phyloP scores from a whole-genome alignment of 83 land plant species.

The Picea engelmannii region DNA sequence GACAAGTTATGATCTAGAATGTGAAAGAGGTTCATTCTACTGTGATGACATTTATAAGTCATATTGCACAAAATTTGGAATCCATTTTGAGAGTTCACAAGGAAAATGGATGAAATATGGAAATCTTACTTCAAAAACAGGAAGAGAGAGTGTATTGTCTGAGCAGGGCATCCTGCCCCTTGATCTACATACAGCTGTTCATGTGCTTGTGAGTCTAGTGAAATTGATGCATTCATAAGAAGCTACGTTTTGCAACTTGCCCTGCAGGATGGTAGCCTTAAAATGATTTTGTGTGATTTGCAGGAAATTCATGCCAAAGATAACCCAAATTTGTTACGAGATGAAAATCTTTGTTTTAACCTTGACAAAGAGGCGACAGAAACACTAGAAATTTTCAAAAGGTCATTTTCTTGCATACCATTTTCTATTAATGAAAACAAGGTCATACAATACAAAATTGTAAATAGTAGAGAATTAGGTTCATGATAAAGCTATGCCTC shows the following conservation, averaged over 20 bases:
- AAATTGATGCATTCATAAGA: neutral
- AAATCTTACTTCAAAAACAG: conserved; percentile 2
- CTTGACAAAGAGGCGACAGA: conserved; percentile 11
- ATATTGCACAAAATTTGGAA: conserved; percentile 9
- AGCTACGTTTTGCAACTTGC: neutral
- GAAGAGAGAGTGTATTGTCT: neutral
- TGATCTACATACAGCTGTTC: conserved; percentile 9
- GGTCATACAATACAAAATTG: no score
- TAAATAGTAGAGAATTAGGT: no score
- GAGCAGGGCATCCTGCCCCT: neutral
- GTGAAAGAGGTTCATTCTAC: neutral
- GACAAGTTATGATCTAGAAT: conserved; percentile 4
- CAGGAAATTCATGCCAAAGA: conserved; percentile 17
- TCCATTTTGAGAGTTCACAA: conserved; percentile 8
- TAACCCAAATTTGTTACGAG: neutral
- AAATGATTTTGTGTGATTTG: neutral
- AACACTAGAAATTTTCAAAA: conserved; percentile 6
- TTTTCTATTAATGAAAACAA: no score
- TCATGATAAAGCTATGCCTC: no score
- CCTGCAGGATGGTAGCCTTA: neutral
- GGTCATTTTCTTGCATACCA: conserved; percentile 6
- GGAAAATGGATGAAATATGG: conserved; percentile 3
- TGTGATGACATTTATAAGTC: neutral
- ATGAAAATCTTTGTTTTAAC: conserved; percentile 12
- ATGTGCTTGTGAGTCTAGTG: conserved; percentile 3